Conservation (phyloP, 805 yeast species). For the Barnettozyma pratensis region DNA sequence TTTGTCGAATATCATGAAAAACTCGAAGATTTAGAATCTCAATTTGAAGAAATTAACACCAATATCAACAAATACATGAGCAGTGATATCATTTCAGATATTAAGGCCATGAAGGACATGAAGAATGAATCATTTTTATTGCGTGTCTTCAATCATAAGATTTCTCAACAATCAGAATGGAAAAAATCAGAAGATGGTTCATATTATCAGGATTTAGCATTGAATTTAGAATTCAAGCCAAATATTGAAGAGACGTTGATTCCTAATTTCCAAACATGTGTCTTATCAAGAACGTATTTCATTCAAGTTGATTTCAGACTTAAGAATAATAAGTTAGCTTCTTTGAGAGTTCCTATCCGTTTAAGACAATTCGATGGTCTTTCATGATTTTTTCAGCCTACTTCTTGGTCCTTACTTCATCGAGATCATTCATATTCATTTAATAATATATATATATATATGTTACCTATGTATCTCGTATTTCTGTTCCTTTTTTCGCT, state of each 20-base stretch:
- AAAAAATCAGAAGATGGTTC: slow-evolving; percentile 4
- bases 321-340: slow-evolving; percentile 23
- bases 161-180: slow-evolving; percentile 24
- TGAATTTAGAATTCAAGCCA: slow-evolving; percentile 38
- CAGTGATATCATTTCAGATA: slow-evolving; percentile 12
- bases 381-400: not conserved
- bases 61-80: slow-evolving; percentile 11
- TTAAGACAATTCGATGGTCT: slow-evolving; percentile 27
- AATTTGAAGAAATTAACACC: slow-evolving; percentile 7
- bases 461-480: too few species aligned
- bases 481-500: too few species aligned
- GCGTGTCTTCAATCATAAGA: slow-evolving; percentile 1
- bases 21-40: slow-evolving; percentile 15
- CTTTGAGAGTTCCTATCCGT: slow-evolving; percentile 33
- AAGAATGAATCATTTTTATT: slow-evolving; percentile 9
- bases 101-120: slow-evolving; percentile 18
- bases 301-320: slow-evolving; percentile 43
- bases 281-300: slow-evolving; percentile 53
- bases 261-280: slow-evolving; percentile 61
- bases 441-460: too few species aligned
- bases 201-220: slow-evolving; percentile 23
- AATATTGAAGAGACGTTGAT: slow-evolving; percentile 45
- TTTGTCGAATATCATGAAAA: slow-evolving; percentile 16
- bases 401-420: too few species aligned
- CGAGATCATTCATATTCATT: too few species aligned